phyloP scores from a whole-genome alignment of 305 asterid species.

The Fraxinus angustifolia region DNA sequence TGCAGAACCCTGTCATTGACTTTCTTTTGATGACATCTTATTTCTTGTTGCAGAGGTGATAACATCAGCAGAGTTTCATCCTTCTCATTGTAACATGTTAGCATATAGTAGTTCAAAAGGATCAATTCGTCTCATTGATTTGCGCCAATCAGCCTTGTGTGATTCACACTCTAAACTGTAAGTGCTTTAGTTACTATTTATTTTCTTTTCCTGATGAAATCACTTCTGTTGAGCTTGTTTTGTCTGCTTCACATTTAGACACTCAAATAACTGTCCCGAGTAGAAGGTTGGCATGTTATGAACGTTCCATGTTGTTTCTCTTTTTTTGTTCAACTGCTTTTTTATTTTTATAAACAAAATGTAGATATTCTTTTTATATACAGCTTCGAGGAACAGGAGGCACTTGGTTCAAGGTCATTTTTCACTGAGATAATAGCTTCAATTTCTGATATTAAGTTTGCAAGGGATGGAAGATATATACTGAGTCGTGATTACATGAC shows the following conservation, averaged over 20 bases:
- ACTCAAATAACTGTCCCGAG: background rate
- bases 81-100: conserved; percentile 86
- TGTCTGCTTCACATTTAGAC: conserved; percentile 13
- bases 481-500: conserved; percentile 99
- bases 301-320: conserved; percentile 2
- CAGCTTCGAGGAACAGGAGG: conserved; percentile 96
- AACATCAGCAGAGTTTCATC: conserved; percentile 98
- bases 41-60: conserved; percentile 82
- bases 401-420: conserved; percentile 96
- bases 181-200: conserved; percentile 29
- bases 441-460: conserved; percentile 93
- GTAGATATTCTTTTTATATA: conserved; percentile 27
- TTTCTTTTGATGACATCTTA: conserved; percentile 18
- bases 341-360: conserved; percentile 14
- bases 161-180: conserved; percentile 92
- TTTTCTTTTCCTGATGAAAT: conserved; percentile 8
- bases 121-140: conserved; percentile 91
- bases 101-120: conserved; percentile 99
- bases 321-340: conserved; percentile 17
- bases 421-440: conserved; percentile 99
- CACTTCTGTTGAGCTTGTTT: background rate
- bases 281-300: conserved; percentile 5
- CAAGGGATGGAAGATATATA: conserved; percentile 86
- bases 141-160: conserved; percentile 95
- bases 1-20: background rate